Conservation (phyloP, 1,284 basidiomycete genomes). For the Earliella scabrosa region DNA sequence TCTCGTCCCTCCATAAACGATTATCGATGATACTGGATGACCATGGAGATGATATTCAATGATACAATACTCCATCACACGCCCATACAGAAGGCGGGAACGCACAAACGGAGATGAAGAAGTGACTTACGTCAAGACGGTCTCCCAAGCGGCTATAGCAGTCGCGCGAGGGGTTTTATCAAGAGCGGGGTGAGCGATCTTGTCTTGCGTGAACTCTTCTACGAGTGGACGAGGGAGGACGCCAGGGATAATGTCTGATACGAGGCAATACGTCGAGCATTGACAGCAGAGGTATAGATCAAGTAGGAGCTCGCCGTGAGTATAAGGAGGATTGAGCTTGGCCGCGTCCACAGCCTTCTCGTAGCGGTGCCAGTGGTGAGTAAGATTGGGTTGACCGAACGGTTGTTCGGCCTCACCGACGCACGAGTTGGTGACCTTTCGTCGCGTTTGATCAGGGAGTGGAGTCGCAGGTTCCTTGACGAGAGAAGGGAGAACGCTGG, state of each 20-base stretch:
- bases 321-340: constrained; percentile 66
- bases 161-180: constrained; percentile 51
- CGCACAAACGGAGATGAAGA: not conserved
- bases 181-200: constrained; percentile 42
- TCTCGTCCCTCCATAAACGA: constrained; percentile 72
- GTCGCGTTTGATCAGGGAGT: constrained; percentile 58
- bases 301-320: constrained; percentile 62
- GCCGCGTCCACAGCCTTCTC: constrained; percentile 66
- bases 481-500: constrained; percentile 61
- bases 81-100: not conserved
- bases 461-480: constrained; percentile 45
- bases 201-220: constrained; percentile 47
- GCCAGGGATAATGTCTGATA: constrained; percentile 70
- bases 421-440: constrained; percentile 56
- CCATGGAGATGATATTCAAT: no score
- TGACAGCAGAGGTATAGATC: constrained; percentile 84
- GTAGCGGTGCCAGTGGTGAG: constrained; percentile 82
- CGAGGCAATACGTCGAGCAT: constrained; percentile 73
- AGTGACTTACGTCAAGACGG: constrained; percentile 68
- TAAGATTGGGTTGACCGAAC: constrained; percentile 57
- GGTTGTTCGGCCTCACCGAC: constrained; percentile 50
- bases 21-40: constrained; percentile 60
- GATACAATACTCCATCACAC: not conserved
- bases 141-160: constrained; percentile 64
- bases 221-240: constrained; percentile 62